Conservation (phyloP, 495 filamentous ascomycete genomes). For the Aspergillus ellipticus region DNA sequence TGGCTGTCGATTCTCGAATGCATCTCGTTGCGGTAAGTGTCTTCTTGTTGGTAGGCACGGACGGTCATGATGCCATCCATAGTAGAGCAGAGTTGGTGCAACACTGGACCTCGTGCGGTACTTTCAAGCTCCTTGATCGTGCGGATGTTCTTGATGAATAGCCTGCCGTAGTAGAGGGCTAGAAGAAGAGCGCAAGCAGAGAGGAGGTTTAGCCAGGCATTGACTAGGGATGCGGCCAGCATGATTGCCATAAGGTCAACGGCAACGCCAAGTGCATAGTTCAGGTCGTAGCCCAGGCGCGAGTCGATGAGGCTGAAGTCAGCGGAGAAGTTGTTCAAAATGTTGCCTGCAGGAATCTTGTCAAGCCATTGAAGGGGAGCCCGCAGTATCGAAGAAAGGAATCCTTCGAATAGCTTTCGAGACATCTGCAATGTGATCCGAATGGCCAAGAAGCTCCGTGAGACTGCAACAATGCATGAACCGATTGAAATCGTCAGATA, state of each 20-base stretch:
- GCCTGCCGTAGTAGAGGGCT: slow-evolving; percentile 52
- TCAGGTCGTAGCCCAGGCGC: slow-evolving; percentile 26
- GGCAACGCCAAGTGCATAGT: slow-evolving; percentile 8
- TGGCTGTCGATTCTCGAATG: slow-evolving; percentile 58
- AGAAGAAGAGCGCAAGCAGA: background rate
- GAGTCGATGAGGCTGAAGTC: slow-evolving; percentile 46
- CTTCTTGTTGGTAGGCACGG: slow-evolving; percentile 59
- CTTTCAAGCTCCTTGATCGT: slow-evolving; percentile 63
- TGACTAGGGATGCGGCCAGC: background rate
- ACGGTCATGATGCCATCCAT: slow-evolving; percentile 68
- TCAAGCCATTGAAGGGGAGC: slow-evolving; percentile 50
- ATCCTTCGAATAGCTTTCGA: slow-evolving; percentile 38
- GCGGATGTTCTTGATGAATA: background rate
- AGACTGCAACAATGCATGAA: slow-evolving; percentile 24
- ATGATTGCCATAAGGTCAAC: slow-evolving; percentile 9
- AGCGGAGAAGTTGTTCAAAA: slow-evolving; percentile 50
- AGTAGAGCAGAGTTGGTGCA: slow-evolving; percentile 64
- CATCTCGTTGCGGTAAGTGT: slow-evolving; percentile 61
- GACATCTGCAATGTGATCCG: slow-evolving; percentile 16
- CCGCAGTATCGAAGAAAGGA: slow-evolving; percentile 42
- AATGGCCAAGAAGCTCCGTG: background rate
- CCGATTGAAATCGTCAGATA: slow-evolving; percentile 45
- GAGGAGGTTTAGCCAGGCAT: background rate
- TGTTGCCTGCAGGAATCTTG: slow-evolving; percentile 44
- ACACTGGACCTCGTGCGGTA: slow-evolving; percentile 63